Base-by-base conservation (phyloP, 345 rosid species). In the Mangifera indica region DNA sequence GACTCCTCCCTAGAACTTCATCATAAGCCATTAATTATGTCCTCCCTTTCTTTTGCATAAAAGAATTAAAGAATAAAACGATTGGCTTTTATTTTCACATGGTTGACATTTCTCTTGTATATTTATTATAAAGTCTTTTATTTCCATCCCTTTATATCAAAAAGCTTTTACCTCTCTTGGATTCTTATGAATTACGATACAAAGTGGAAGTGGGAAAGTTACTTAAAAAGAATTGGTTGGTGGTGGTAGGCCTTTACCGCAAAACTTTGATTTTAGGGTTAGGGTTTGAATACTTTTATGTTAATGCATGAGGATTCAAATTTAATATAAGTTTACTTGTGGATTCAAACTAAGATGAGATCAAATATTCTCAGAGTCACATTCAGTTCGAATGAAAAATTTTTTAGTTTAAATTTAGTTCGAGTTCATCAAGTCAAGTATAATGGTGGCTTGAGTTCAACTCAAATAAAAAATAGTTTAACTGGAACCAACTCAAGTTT, bases 61-160 rank as follows among this genome's bases (percentile, higher is more conserved):
- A 44, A 69, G 49, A 66, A 59, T 68, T 53, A 62, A 72, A 40
- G 73, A 68, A 78, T 69, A 83, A 83, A 81, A 72, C 67, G 71
- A 74, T 81, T 86, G 87, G 79, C 87, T 85, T 81, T 45, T 53
- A 74, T 66, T 72, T 66, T 72, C 73, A 75, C 62, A 72, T 72
- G 77, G 81, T 79, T 74, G 83, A 81, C 83, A 77, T 77, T 74
- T 79, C 22, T 18, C 4, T 10, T 13, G 12, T 11, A 24, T 10
- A 29, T 29, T 20, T 18, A 54, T 20, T 26, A 76, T 71, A 74
- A 74, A 72, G 74, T 69, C 56, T 52, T 76, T 61, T 58, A 13
- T 34, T 18, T 63, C 54, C 46, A 66, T 18, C 49, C 63, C 71
- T 67, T 76, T 18, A 52, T n/a, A 12, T 1, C 71, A 29, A 29